Evolutionary conservation across 139 green algal genomes (phyloP), one percentile per base, ranked within the genome.

Genomic region (Closterium sp.): DNA sequence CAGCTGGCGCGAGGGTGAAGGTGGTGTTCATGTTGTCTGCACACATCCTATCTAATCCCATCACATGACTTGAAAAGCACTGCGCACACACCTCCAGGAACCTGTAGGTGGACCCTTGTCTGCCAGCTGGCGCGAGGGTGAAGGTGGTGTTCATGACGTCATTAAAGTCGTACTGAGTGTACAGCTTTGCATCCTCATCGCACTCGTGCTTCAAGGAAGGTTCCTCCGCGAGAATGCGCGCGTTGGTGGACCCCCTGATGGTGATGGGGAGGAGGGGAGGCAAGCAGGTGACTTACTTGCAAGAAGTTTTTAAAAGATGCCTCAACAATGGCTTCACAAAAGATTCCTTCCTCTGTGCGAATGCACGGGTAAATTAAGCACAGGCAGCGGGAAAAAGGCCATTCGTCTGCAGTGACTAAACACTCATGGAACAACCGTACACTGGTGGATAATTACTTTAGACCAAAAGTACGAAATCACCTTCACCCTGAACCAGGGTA

Each of bases 111-210:
- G 84, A 87, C 84, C 50, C 50, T 73, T 73, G 84, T 30, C 84
- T 30, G 84, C 84, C 22, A 24, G 84, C 84, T 24, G 84, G 84
- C 9, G 73, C 73, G 9, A 87, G 79, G 11, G 79, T 30, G 79
- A 87, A 87, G 19, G 84, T 87, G 84, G 84, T 87, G 84, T 87
- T 87, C 84, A 87, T 87, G 84, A 87, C 7, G 84, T 87, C 84
- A 31, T 6, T 24, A 31, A 87, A 87, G n/a, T 30, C n/a, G 22
- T 87, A 87, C n/a, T 31, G 84, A 30, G n/a, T 87, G n/a, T 87
- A 32, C 19, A 32, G 84, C 22, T 31, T 30, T 1, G 84, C 84
- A 24, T 87, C 84, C 84, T 30, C 84, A 7, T 87, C 84, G 22
- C 84, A 87, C 84, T 87, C 84, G 21, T 21, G 84, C 27, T 32